Base-by-base conservation (phyloP, 805 yeast genomes). In the Metschnikowia henanensis region DNA sequence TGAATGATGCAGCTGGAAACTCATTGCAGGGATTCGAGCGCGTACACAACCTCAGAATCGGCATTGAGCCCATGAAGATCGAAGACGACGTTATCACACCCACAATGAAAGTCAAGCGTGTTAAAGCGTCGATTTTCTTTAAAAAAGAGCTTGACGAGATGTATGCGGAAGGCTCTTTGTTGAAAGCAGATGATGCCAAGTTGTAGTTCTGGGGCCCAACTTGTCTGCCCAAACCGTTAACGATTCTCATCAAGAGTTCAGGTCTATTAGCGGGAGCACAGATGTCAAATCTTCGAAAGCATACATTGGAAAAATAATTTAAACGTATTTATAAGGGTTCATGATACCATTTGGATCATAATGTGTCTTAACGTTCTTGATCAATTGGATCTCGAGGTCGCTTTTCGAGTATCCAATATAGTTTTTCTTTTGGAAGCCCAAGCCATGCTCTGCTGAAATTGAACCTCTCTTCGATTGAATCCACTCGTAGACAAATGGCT, bases 401-500 rank as follows among this genome's bases (percentile, higher is more conserved):
- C 80, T 79, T 73, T 91, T 94, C 40, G 95, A 78, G 70, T 92
- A 94, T 8, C 84, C 84, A 53, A 92, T 77, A 63, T 87, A 94
- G 60, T 87, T 86, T 56, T 85, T 89, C 84, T 94, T 94, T 60
- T 92, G 97, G 79, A 94, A 88, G 0, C 99, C 99, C 45, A 94
- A 75, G 13, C 99, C 99, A 64, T 94, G 99, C 66, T 94, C 99
- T 21, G 99, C 99, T 46, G 95, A 85, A 41, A 94, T 84, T 1
- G 98, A 91, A 18, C 99, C 99, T 26, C 82, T 70, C 50, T 79
- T 73, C 21, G 65, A 57, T 66, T 77, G 59, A 42, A 94, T 86
- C 85, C 91, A 91, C 70, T 94, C 96, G 62, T 90, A 94, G 23
- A 94, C 94, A 67, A 86, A 94, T 35, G 99, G 99, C 66, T 94